Evolutionary conservation across 148 eudicot species (phyloP).

Genomic region (Dysphania ambrosioides): DNA sequence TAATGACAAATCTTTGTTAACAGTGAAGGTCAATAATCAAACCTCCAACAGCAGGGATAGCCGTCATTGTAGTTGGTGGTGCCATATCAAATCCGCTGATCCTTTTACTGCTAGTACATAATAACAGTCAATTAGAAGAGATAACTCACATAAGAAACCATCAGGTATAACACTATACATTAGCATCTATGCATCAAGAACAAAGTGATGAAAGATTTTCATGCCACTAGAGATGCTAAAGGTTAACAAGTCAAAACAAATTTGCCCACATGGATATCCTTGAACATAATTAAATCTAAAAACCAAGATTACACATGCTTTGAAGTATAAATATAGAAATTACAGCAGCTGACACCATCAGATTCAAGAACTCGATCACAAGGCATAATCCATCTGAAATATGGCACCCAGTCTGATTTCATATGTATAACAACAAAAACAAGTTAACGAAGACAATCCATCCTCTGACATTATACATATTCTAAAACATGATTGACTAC

Average conservation of each 20-base stretch:
- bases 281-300: background rate
- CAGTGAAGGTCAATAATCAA: constrained; percentile 29
- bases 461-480: background rate
- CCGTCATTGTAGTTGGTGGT: constrained; percentile 80
- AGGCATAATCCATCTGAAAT: background rate
- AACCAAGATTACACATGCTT: background rate
- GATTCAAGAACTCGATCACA: background rate
- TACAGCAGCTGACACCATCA: background rate
- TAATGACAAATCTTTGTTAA: constrained; percentile 30
- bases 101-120: constrained; percentile 71
- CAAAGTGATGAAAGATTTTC: background rate
- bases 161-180: background rate
- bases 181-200: background rate
- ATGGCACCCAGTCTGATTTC: background rate
- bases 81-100: constrained; percentile 98
- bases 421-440: background rate
- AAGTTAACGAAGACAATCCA: background rate
- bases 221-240: background rate
- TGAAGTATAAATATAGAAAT: background rate
- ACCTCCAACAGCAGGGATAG: constrained; percentile 66
- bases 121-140: constrained; percentile 9
- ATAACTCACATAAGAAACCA: background rate
- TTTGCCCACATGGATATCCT: background rate
- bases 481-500: background rate
- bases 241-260: background rate